Evolutionary conservation across 2,329 filamentous ascomycete species (phyloP), one percentile per base, ranked within the genome.

Genomic region (Xylariaceae sp.): DNA sequence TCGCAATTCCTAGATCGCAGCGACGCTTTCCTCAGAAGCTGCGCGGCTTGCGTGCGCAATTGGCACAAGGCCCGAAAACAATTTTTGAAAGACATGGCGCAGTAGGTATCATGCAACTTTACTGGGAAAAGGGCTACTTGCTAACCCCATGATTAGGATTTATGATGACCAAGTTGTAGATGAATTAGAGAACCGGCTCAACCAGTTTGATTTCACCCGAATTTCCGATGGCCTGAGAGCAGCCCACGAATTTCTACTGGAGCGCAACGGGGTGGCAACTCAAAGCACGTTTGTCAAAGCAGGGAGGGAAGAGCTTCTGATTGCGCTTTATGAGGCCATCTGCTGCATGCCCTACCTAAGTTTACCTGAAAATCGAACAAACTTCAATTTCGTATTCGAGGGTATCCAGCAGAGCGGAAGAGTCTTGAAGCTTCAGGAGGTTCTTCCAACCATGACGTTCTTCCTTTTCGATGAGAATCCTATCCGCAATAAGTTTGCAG

Each of bases 241-340:
- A 51, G 81, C 81, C 2, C 70, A 74, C 38, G 58, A 70, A 2
- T 73, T 75, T 38, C 72, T 85, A 31, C 65, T 67, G 34, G 52
- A 61, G 3, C 65, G 64, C 18, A 57, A 60, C 3, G 58, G 64
- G 28, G 55, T 59, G 26, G 63, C 66, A n/a, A 64, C 67, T 50
- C 65, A 68, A 34, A 57, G 52, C 39, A 63, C 60, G 7, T 65
- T 72, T 41, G 57, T 65, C 33, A 63, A 66, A 19, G 65, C 67
- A 16, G 61, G 73, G 6, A 65, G 76, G 19, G 67, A 75, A 2
- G 69, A 78, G 19, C 80, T 87, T 6, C 77, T 94, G 38, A 78
- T 93, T 44, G 84, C 88, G 9, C 78, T 97, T 22, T 95, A 94
- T 55, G 91, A 97, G 62, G 84, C 86, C 0, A 69, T 97, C 38